Conservation (phyloP, 129 eudicot genomes). For the Pseudognaphalium luteoalbum region DNA sequence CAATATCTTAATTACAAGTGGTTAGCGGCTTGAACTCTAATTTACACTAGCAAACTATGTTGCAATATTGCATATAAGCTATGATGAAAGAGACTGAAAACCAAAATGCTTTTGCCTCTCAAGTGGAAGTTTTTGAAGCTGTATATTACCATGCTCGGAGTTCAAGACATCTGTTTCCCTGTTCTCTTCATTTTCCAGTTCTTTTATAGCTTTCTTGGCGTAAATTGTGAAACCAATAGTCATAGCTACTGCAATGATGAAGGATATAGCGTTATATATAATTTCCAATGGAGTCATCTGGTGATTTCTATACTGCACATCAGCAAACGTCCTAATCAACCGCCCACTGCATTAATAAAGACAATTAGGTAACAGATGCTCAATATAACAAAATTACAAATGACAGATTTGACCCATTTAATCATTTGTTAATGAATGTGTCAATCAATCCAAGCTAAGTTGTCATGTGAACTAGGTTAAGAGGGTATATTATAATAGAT, state of each 20-base stretch:
- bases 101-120: constrained; percentile 53
- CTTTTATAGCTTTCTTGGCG: constrained; percentile 66
- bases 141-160: constrained; percentile 28
- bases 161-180: constrained; percentile 37
- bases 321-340: constrained; percentile 74
- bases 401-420: neutral
- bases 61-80: constrained; percentile 19
- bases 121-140: constrained; percentile 70
- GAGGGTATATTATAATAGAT: neutral
- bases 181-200: constrained; percentile 53
- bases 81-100: constrained; percentile 3
- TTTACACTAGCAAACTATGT: constrained; percentile 40
- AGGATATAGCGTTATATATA: constrained; percentile 72
- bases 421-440: neutral
- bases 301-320: constrained; percentile 70
- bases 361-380: neutral
- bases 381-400: neutral
- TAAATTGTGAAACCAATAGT: constrained; percentile 75
- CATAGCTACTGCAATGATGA: constrained; percentile 59
- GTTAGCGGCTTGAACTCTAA: constrained; percentile 35
- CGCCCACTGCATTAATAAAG: constrained; percentile 58
- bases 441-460: neutral
- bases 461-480: neutral
- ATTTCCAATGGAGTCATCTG: constrained; percentile 64
- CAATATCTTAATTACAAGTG: constrained; percentile 40